phyloP scores from a whole-genome alignment of 805 yeast species.

The Cyberlindnera mississippiensis region DNA sequence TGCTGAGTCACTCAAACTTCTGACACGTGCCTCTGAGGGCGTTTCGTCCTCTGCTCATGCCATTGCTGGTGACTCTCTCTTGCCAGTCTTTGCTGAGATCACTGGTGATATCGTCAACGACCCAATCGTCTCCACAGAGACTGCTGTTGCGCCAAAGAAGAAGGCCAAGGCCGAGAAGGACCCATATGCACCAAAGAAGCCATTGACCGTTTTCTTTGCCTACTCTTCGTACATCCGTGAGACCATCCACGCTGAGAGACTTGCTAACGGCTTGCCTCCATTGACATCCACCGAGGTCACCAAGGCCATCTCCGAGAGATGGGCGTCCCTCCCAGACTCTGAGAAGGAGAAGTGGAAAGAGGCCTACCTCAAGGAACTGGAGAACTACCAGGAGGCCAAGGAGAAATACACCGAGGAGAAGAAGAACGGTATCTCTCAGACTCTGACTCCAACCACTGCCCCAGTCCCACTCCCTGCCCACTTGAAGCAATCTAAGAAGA shows the following conservation, averaged over 20 bases:
- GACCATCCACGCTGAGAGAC: constrained; percentile 64
- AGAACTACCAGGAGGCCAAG: constrained; percentile 41
- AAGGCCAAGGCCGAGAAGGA: constrained; percentile 56
- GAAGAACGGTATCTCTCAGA: constrained; percentile 33
- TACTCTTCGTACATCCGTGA: constrained; percentile 75
- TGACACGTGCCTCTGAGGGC: constrained; percentile 35
- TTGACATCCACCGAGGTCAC: constrained; percentile 75
- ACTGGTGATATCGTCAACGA: constrained; percentile 2
- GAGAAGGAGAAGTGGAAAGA: constrained; percentile 74
- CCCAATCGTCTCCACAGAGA: constrained; percentile 1
- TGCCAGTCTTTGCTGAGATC: constrained; percentile 13
- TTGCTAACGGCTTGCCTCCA: constrained; percentile 52
- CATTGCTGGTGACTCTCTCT: constrained; percentile 12
- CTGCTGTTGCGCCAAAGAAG: constrained; percentile 28
- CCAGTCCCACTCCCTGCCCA: constrained; percentile 38
- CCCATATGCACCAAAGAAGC: constrained; percentile 95
- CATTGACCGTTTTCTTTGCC: constrained; percentile 80
- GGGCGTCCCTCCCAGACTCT: constrained; percentile 68
- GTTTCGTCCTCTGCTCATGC: constrained; percentile 27
- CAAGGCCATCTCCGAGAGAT: constrained; percentile 69
- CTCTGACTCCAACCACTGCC: constrained; percentile 33
- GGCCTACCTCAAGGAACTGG: constrained; percentile 42
- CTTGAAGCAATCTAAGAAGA: constrained; percentile 34
- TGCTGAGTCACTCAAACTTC: constrained; percentile 37
- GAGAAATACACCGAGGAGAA: constrained; percentile 44